Evolutionary conservation across 2,329 filamentous ascomycete species (phyloP).

Genomic region (Paecilomyces dactylethromorphus): DNA sequence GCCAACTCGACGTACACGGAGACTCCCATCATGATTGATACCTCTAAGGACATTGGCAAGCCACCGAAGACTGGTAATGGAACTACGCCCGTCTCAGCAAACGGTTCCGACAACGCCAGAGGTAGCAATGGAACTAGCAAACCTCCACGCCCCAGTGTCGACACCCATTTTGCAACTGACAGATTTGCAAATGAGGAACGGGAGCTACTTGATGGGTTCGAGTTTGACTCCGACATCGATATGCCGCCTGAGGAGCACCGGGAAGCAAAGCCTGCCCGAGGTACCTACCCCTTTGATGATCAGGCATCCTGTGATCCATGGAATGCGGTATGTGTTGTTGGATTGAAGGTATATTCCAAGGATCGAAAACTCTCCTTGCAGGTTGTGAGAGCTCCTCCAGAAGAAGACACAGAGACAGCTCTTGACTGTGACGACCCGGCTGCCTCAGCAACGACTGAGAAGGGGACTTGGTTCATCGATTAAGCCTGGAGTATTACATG

Average conservation of each 20-base stretch:
- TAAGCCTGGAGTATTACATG: background rate
- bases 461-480: slow-evolving; percentile 4
- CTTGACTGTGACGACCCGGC: slow-evolving; percentile 38
- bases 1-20: background rate
- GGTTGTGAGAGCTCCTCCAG: slow-evolving; percentile 41
- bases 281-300: slow-evolving; percentile 2
- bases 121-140: background rate
- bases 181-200: slow-evolving; percentile 19
- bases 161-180: slow-evolving; percentile 16
- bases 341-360: slow-evolving; percentile 51
- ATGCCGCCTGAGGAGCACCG: slow-evolving; percentile 26
- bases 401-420: slow-evolving; percentile 32
- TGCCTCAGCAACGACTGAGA: slow-evolving; percentile 24
- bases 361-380: slow-evolving; percentile 45
- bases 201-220: slow-evolving; percentile 33
- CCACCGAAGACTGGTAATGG: background rate
- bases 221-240: slow-evolving; percentile 38
- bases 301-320: slow-evolving; percentile 39
- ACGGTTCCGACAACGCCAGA: background rate
- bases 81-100: background rate
- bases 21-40: background rate
- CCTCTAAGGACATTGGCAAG: background rate
- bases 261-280: slow-evolving; percentile 5
- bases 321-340: slow-evolving; percentile 57
- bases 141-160: slow-evolving; percentile 17